A percentile compares a stretch with the other conserved stretches of the same genome.
phyloP scores from a whole-genome alignment of 495 filamentous ascomycete genomes.

The Talaromyces liani region DNA sequence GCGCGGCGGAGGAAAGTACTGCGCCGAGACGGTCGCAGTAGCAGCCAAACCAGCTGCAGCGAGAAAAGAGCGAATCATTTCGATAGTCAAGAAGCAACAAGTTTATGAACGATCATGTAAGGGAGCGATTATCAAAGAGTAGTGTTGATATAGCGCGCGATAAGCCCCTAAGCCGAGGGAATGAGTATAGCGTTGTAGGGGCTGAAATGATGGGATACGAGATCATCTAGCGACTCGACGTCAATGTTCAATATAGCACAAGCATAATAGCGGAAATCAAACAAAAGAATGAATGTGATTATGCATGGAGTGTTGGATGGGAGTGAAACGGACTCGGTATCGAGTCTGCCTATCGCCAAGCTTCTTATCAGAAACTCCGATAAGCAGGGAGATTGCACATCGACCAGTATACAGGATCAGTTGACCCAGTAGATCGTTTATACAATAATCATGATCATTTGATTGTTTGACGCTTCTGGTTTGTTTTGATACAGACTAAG shows the following conservation, averaged over 20 bases:
- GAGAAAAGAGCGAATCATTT: not conserved
- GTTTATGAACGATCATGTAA: not conserved
- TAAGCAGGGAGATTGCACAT: conserved; percentile 1
- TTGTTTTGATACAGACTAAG: not conserved
- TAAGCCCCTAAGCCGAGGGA: not conserved
- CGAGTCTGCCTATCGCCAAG: not conserved
- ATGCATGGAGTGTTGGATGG: not conserved
- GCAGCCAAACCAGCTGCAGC: conserved; percentile 13
- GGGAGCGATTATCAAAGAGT: not conserved
- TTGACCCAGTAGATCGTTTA: not conserved
- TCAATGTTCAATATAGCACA: not conserved
- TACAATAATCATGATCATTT: not conserved
- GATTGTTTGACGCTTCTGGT: not conserved
- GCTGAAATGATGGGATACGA: not conserved
- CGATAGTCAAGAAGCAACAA: not conserved
- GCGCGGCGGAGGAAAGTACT: conserved; percentile 52
- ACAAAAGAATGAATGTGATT: not conserved
- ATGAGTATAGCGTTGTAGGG: not conserved
- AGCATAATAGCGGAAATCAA: not conserved
- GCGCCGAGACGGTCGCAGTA: conserved; percentile 17
- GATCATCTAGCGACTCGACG: not conserved
- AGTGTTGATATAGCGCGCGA: not conserved
- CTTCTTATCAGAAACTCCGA: conserved; percentile 7
- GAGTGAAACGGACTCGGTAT: not conserved
- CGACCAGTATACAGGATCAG: conserved; percentile 8